Percentiles rank a stretch among this genome's conserved stretches.
Conservation (phyloP, 202 grass and related monocot species). For the Carex arenaria region DNA sequence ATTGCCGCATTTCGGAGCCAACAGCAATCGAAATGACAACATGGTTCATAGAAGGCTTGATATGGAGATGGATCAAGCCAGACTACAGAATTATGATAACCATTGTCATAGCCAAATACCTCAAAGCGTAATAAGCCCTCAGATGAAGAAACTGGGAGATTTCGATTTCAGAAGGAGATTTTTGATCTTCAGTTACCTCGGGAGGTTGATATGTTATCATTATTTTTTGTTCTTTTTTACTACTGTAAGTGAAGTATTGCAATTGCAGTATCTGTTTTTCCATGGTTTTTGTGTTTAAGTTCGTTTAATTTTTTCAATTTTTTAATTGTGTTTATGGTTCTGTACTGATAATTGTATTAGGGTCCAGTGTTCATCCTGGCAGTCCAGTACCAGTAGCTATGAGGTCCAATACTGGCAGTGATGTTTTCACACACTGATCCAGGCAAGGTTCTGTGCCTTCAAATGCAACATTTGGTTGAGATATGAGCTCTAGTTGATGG, state of each 20-base stretch:
- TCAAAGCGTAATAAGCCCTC: conserved; percentile 20
- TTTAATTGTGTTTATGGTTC: neutral
- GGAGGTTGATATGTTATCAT: conserved; percentile 28
- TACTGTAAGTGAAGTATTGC: neutral
- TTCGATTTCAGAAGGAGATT: conserved; percentile 55
- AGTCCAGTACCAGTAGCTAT: neutral
- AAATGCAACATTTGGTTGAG: neutral
- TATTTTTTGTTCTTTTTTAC: neutral
- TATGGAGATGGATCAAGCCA: neutral
- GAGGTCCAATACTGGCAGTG: neutral
- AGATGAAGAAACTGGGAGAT: conserved; percentile 38
- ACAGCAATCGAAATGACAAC: no score
- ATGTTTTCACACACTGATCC: neutral
- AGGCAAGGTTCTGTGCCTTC: neutral
- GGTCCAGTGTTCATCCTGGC: neutral
- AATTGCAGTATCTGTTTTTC: neutral
- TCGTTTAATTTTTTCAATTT: neutral
- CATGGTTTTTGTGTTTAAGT: neutral
- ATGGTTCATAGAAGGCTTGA: conserved; percentile 10
- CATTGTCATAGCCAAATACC: neutral
- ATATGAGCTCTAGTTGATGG: neutral
- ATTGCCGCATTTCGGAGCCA: neutral
- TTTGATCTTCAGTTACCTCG: conserved; percentile 59
- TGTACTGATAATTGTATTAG: neutral
- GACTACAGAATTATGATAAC: neutral